Base-by-base conservation (phyloP, 2,329 filamentous ascomycete genomes). In the Cytospora piceae region DNA sequence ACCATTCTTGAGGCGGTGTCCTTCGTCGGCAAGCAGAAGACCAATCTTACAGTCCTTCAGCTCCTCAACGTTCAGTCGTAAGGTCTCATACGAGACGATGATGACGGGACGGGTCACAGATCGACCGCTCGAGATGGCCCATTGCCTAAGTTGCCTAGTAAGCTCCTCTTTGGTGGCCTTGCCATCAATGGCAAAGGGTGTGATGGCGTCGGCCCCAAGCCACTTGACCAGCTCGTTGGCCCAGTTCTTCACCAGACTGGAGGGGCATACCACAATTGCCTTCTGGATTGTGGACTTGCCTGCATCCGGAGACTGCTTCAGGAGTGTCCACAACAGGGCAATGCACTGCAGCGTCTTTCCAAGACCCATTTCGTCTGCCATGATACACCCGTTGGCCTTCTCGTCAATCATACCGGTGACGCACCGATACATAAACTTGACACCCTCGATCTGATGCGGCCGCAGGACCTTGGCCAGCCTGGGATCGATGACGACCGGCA, bases 361-460 rank as follows among this genome's bases (percentile, higher is more conserved):
- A 34, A 99, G 81, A 71, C 95, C 95, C 95, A 99, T 99, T 76
- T 97, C 95, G 76, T 99, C 95, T 61, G 95, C 95, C 95, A 99
- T 99, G 75, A 99, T 99, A 78, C 95, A 99, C 2, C 95, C 95
- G 76, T 97, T 92, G 58, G 95, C 95, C 72, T 94, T 94, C 46
- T 90, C 85, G 72, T 98, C 95, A 64, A 98, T 91, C 83, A 98
- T 85, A n/a, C 95, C 95, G 1, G 94, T 98, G 7, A 95, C 93
- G 73, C 93, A 96, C 70, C 87, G 87, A 78, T 98, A 99, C 83
- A 99, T 88, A 77, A 99, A 99, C 80, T 95, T 97, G 69, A 99
- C 95, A 73, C 95, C 95, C 76, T 98, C 95, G 46, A 99, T 90
- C 78, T 99, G 95, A 89, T 99, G 95, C 2, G 95, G 95, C 57